Evolutionary conservation across 148 eudicot genomes (phyloP).

Genomic region (Heliamphora exappendiculata): DNA sequence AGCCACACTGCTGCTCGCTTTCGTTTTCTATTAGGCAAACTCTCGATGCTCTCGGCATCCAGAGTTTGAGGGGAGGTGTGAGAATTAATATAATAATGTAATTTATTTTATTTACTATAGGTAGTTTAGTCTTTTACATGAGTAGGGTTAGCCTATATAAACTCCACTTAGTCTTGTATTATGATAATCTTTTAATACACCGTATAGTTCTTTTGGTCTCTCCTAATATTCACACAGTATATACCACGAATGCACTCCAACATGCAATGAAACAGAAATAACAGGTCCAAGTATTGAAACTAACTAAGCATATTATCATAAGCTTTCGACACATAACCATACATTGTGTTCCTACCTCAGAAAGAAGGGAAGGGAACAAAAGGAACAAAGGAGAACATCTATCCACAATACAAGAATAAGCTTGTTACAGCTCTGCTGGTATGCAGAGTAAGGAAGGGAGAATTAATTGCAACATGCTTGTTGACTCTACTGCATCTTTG

Average conservation of each 20-base stretch:
- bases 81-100: too few relatives aligned
- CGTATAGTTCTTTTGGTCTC: too few relatives aligned
- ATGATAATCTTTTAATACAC: too few relatives aligned
- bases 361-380: background rate
- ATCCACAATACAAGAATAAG: background rate
- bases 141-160: too few relatives aligned
- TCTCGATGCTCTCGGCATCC: too few relatives aligned
- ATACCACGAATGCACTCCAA: constrained; percentile 1
- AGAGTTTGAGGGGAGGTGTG: too few relatives aligned
- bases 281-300: background rate
- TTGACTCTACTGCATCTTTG: background rate
- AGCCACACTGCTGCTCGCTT: too few relatives aligned
- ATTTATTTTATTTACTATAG: too few relatives aligned
- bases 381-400: background rate
- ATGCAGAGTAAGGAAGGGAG: background rate
- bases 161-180: too few relatives aligned
- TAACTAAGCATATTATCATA: background rate
- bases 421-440: background rate
- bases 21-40: too few relatives aligned
- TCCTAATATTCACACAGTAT: too few relatives aligned
- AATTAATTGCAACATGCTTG: background rate
- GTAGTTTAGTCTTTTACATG: too few relatives aligned
- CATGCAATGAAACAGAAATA: background rate
- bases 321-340: background rate
- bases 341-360: background rate